These are phyloP conservation scores for Acanthamoeba healyi DNA, from an alignment of 208 protist species.

Conservation along the genomic window DNA sequence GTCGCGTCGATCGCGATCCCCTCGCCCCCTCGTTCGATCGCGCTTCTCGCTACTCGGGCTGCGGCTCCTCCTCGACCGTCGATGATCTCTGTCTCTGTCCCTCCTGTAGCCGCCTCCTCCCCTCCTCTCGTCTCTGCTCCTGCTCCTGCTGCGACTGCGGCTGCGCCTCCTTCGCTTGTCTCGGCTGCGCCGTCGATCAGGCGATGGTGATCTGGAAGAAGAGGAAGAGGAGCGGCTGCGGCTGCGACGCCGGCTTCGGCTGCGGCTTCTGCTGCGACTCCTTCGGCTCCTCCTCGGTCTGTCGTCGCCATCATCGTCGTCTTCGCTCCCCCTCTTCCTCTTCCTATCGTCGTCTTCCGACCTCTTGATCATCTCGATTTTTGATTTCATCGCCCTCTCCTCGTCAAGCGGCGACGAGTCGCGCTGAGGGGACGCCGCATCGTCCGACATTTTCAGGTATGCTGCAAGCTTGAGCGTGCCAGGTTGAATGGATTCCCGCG, in stretches of 20 bases:
- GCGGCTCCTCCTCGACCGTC: slow-evolving; percentile 19
- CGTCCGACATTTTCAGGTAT: background rate
- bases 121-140: background rate
- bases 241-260: background rate
- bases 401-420: background rate
- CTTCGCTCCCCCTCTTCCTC: background rate
- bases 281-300: background rate
- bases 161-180: slow-evolving; percentile 33
- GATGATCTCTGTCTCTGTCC: slow-evolving; percentile 25
- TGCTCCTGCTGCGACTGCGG: slow-evolving; percentile 40
- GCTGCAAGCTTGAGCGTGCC: no score
- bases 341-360: background rate
- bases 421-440: background rate
- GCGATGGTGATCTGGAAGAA: background rate
- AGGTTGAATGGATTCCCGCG: background rate
- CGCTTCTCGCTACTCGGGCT: slow-evolving; percentile 53
- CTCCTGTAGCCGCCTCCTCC: slow-evolving; percentile 41
- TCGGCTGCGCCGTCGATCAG: background rate
- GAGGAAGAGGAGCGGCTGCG: background rate
- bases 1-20: slow-evolving; percentile 27
- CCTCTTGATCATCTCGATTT: background rate
- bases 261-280: background rate
- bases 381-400: background rate
- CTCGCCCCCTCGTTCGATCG: slow-evolving; percentile 61
- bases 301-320: background rate